Conservation (phyloP, 1,284 basidiomycete species). For the Cutaneotrichosporon sp. region DNA sequence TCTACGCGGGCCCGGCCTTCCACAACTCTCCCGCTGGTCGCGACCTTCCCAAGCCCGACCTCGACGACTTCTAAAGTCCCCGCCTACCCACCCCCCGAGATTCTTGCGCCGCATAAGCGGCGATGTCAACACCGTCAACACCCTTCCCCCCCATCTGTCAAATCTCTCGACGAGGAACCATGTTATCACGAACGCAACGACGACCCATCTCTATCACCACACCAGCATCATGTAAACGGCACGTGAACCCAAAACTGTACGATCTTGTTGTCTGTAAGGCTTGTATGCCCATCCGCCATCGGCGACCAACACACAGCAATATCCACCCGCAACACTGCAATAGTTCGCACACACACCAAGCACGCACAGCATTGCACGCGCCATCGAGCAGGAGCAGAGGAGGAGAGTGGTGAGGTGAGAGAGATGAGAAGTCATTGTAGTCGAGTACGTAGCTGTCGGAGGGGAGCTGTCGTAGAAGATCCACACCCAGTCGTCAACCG, state of each 20-base stretch:
- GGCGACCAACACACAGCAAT: constrained; percentile 3
- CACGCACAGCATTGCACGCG: constrained; percentile 12
- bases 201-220: background rate
- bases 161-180: background rate
- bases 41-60: constrained; percentile 47
- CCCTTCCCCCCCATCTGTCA: background rate
- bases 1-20: constrained; percentile 52
- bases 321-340: constrained; percentile 6
- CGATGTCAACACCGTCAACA: background rate
- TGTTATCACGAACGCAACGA: background rate
- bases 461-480: background rate
- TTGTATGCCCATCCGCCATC: constrained; percentile 11
- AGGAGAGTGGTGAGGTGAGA: background rate
- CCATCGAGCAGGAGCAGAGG: constrained; percentile 8
- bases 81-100: background rate
- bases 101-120: background rate
- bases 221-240: constrained; percentile 2
- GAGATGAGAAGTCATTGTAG: constrained; percentile 1
- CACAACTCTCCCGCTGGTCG: constrained; percentile 50
- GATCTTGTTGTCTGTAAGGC: constrained; percentile 19
- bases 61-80: constrained; percentile 44
- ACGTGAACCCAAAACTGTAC: constrained; percentile 10
- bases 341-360: constrained; percentile 5
- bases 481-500: background rate
- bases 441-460: background rate